Base-by-base conservation (phyloP, 192 early-diverging fungal genomes). In the Dissophora ornata region DNA sequence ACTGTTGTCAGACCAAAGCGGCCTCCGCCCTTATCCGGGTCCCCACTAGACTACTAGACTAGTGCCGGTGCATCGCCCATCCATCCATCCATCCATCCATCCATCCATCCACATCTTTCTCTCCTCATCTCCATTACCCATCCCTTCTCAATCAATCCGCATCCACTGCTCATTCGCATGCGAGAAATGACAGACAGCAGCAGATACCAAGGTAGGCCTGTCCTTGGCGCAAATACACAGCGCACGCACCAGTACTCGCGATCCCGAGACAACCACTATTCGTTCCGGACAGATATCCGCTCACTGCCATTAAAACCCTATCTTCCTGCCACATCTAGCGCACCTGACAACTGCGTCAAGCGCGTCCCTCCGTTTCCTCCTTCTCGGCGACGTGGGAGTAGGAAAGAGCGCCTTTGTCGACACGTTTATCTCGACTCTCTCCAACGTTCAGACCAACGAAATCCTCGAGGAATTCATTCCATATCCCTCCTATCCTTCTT, bases 361-460 rank as follows among this genome's bases (percentile, higher is more conserved):
- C 9, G 49, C 62, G 13, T 59, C 71, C 15, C 47, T 77, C 6
- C 73, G 73, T 15, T 77, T 77, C 28, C 26, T 77, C 6, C 52
- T 77, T 10, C 53, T 77, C 15, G 73, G 73, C 9, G 73, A 77
- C 51, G 73, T 77, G 4, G 73, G 73, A 7, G 65, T 77, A 4
- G 73, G 73, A 19, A 77, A 61, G 50, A 44, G 52, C 25, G 2
- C 73, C 11, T 77, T 77, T 40, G 29, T 77, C 45, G 57, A 77
- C 32, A 57, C 73, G 5, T 77, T 77, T 29, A 62, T 67, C 48
- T 55, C 58, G 15, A 57, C 58, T 7, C 64, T 77, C 11, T 25
- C 49, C n/a, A 61, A 61, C 22, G 44, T 77, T n/a, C 57, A 62
- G 25, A 50, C 59, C 8, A 56, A 56, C 26, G 54, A 57, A 26